Evolutionary conservation across 2,329 filamentous ascomycete genomes (phyloP), one percentile per base, ranked within the genome.

Genomic region (Fusarium tupiense): DNA sequence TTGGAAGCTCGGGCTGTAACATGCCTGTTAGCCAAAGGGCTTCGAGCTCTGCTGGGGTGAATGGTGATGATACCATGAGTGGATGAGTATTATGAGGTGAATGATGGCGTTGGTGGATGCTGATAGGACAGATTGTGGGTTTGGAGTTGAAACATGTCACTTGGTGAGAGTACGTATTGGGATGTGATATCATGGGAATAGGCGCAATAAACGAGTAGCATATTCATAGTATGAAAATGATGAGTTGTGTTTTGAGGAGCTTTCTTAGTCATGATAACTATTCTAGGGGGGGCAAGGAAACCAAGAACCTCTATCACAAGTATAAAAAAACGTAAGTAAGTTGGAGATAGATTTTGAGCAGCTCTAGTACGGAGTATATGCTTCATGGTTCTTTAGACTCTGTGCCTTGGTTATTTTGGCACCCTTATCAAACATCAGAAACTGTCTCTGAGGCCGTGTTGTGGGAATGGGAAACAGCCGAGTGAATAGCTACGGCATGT

Each of bases 1-100:
- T 76, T 14, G 83, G 84, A 6, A 83, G 75, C 66, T 81, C 83
- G 13, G 81, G 78, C 6, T 79, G 78, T 24, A 71, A 71, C 31
- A 31, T 44, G 33, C 54, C 71, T 29, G 58, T 52, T 8, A 35
- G 8, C 13, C 26, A 58, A 54, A 59, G 41, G 22, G 11, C 12
- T 9, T 11, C 58, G 17, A 57, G 62, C 33, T 53, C 69, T 33
- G 64, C 49, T 38, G 71, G 64, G 29, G 61, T 61, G 46, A 76
- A 67, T 38, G 65, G 54, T 8, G 62, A 54, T 53, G 52, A 35
- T 44, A 37, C 26, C 33, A 41, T 37, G 49, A 52, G 24, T 50
- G 56, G n/a, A n/a, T 60, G 52, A 50, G n/a, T 26, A 49, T 66
- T 8, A 46, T 41, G 31, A 20, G 22, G 31, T 20, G 33, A 24